Percentiles rank a stretch among this genome's conserved stretches.
Conservation (phyloP, 225 moss, liverwort and hornwort genomes). For the Pleurozium schreberi region DNA sequence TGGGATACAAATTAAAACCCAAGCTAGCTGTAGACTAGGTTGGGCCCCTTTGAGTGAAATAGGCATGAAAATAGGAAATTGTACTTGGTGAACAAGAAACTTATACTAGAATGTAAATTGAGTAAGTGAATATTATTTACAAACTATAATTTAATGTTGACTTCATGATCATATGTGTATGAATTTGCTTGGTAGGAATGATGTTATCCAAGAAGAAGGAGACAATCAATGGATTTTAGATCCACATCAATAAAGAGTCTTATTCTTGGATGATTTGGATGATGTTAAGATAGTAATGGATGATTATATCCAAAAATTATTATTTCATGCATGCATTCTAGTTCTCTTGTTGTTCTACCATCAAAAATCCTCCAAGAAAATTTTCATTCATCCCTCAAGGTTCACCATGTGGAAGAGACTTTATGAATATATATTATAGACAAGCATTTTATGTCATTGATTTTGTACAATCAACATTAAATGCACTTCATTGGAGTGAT, state of each 20-base stretch:
- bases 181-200: background rate
- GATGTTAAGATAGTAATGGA: background rate
- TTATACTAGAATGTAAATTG: rapidly evolving
- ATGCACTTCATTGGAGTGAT: too few species aligned
- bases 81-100: background rate
- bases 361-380: background rate
- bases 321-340: background rate
- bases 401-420: background rate
- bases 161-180: rapidly evolving
- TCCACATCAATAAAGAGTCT: background rate
- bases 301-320: background rate
- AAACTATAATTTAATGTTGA: background rate
- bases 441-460: background rate
- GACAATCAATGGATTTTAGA: background rate
- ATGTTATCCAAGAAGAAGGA: background rate
- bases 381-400: background rate
- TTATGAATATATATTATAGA: too few species aligned
- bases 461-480: background rate
- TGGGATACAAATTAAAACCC: background rate
- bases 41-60: background rate
- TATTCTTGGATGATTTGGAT: background rate
- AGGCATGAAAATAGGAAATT: background rate
- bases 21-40: rapidly evolving
- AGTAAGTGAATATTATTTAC: background rate
- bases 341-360: too few species aligned